A percentile compares a stretch with the other conserved stretches of the same genome.
Evolutionary conservation across 495 filamentous ascomycete species (phyloP).

Genomic region (Aeminium ludgeri): DNA sequence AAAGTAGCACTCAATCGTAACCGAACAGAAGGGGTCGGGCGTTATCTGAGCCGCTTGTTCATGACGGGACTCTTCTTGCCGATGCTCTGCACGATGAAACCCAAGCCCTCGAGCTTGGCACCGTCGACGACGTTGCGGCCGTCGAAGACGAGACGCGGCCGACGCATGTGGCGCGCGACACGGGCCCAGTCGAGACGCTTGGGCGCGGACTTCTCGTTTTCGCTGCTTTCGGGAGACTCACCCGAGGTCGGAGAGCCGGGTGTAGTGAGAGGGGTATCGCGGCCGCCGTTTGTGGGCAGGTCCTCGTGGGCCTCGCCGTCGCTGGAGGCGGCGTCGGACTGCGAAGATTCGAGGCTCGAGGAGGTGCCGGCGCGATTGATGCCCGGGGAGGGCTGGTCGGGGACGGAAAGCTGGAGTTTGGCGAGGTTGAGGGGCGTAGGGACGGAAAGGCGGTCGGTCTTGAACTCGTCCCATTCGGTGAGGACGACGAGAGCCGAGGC

Average conservation of each 20-base stretch:
- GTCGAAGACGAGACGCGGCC: slow-evolving; percentile 56
- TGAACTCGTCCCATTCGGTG: slow-evolving; percentile 52
- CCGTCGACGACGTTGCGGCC: slow-evolving; percentile 47
- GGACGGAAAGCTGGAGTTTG: neutral
- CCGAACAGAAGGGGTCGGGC: too few species aligned
- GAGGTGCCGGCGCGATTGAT: neutral
- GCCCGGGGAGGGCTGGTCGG: neutral
- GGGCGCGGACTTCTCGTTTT: neutral
- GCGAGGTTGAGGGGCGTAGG: neutral
- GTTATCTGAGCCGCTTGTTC: too few species aligned
- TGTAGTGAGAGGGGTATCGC: neutral
- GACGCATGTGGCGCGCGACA: slow-evolving; percentile 38
- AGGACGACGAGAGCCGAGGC: slow-evolving; percentile 38
- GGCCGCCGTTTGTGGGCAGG: neutral
- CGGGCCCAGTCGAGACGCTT: slow-evolving; percentile 36
- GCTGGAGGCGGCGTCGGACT: slow-evolving; percentile 8
- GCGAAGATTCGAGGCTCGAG: neutral
- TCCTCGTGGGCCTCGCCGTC: slow-evolving; percentile 13
- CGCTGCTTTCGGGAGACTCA: neutral
- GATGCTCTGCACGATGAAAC: slow-evolving; percentile 38
- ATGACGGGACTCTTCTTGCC: slow-evolving; percentile 19
- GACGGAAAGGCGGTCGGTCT: slow-evolving; percentile 15
- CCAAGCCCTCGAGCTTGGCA: slow-evolving; percentile 36
- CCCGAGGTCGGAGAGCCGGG: neutral
- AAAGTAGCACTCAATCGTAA: too few species aligned